These are phyloP conservation scores for Lathyrus aphaca DNA, from an alignment of 306 rosid species.

Conservation along the genomic window DNA sequence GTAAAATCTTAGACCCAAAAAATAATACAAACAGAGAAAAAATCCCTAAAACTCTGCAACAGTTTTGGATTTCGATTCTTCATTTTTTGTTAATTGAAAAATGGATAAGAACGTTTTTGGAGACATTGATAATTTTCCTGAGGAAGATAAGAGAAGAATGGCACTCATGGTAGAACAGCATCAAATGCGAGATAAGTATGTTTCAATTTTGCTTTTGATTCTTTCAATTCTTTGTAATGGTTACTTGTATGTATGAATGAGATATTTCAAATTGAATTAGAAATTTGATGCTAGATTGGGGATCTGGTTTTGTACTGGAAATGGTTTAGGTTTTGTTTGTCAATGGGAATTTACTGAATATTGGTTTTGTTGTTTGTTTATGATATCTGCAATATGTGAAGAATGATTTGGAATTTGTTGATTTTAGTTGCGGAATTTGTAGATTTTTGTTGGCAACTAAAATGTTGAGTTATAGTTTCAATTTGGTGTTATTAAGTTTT, in stretches of 20 bases:
- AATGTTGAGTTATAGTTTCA: not conserved
- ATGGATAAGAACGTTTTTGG: constrained; percentile 66
- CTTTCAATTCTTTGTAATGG: no score
- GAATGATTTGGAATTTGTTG: constrained; percentile 9
- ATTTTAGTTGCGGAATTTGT: not conserved
- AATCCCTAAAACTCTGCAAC: not conserved
- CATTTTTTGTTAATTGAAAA: constrained; percentile 30
- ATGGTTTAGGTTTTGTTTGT: constrained; percentile 12
- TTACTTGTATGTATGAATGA: not conserved
- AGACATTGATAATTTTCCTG: constrained; percentile 58
- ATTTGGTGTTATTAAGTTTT: constrained; percentile 15
- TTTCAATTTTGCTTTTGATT: not conserved
- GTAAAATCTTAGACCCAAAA: not conserved
- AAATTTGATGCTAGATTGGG: constrained; percentile 12
- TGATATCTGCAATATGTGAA: not conserved
- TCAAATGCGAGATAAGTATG: constrained; percentile 78
- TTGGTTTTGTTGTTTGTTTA: not conserved
- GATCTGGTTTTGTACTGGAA: constrained; percentile 27
- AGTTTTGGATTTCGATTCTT: not conserved
- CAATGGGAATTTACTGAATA: constrained; percentile 2
- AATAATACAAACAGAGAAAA: not conserved
- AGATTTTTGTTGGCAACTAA: not conserved
- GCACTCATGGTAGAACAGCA: constrained; percentile 59
- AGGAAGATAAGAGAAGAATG: constrained; percentile 67
- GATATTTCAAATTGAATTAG: not conserved